Base-by-base conservation (phyloP, 306 rosid species). In the Citrullus colocynthis region DNA sequence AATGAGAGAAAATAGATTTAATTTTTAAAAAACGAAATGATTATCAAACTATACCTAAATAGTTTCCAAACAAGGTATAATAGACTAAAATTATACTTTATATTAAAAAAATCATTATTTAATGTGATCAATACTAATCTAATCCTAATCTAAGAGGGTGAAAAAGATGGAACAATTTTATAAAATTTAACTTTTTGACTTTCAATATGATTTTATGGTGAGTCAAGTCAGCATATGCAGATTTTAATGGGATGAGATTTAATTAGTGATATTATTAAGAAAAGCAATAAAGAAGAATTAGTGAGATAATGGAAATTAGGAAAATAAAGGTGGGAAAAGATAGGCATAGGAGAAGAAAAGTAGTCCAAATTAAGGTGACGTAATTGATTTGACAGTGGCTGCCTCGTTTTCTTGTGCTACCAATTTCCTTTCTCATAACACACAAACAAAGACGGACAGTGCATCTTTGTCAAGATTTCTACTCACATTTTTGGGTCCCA, bases 331-430 rank as follows among this genome's bases (percentile, higher is more conserved):
- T 42, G 54, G 55, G 56, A 51, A 51, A 51, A 15, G 56, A 51
- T 14, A 51, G 56, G 56, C 56, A 14, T 15, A 51, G 15, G 56
- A 51, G 11, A 44, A 11, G 44, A 48, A 48, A 10, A 7, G 9
- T 42, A 42, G 45, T 86, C 80, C 61, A 78, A 89, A 67, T 62
- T 14, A 51, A 16, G 66, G 37, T 79, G 86, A 90, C 82, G 82
- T 48, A 56, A 67, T 48, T 28, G 87, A 87, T 71, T 63, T 87
- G 90, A 88, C 86, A 69, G 75, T 82, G 78, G 83, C 87, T 85
- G 86, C 80, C 79, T 82, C 87, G 72, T 77, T 78, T 56, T 48
- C 73, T 63, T 80, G 69, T 82, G 69, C 70, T 90, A 85, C 83
- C 75, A 79, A 82, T 83, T 63, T 24, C 28, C 56, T n/a, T 51